phyloP scores from a whole-genome alignment of 2,329 filamentous ascomycete genomes.

The Curvularia lunata region DNA sequence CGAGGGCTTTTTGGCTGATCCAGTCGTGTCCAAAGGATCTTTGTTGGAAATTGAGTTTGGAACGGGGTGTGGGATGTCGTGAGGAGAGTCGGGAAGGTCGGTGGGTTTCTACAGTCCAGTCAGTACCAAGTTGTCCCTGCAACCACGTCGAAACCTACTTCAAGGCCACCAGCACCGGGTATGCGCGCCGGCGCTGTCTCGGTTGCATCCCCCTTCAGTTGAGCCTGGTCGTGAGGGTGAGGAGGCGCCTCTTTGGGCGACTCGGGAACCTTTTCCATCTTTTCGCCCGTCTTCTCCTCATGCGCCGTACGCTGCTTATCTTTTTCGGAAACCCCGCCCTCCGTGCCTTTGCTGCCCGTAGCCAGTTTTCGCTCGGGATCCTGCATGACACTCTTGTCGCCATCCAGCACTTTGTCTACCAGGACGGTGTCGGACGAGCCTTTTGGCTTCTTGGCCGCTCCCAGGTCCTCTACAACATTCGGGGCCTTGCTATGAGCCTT shows the following conservation, averaged over 20 bases:
- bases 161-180: conserved; percentile 48
- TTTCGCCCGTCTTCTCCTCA: conserved; percentile 70
- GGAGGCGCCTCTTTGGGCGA: conserved; percentile 85
- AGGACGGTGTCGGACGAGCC: conserved; percentile 35
- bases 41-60: conserved; percentile 69
- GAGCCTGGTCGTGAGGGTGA: conserved; percentile 79
- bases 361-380: conserved; percentile 77
- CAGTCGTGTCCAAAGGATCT: conserved; percentile 56
- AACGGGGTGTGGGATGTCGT: conserved; percentile 74
- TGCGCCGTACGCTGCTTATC: conserved; percentile 74
- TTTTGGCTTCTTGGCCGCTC: conserved; percentile 40
- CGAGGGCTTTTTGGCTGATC: conserved; percentile 33
- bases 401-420: conserved; percentile 54
- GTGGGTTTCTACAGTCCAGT: conserved; percentile 69
- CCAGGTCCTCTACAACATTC: conserved; percentile 48
- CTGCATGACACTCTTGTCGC: conserved; percentile 87
- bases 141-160: conserved; percentile 31
- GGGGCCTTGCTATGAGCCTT: conserved; percentile 41
- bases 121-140: conserved; percentile 10
- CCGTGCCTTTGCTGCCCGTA: conserved; percentile 86
- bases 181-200: conserved; percentile 27
- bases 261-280: conserved; percentile 75
- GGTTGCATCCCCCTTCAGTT: conserved; percentile 44
- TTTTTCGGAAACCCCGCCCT: conserved; percentile 88
- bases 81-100: conserved; percentile 78